Evolutionary conservation across 2,329 filamentous ascomycete species (phyloP), one percentile per base, ranked within the genome.

Genomic region (Ascochyta rabiei): DNA sequence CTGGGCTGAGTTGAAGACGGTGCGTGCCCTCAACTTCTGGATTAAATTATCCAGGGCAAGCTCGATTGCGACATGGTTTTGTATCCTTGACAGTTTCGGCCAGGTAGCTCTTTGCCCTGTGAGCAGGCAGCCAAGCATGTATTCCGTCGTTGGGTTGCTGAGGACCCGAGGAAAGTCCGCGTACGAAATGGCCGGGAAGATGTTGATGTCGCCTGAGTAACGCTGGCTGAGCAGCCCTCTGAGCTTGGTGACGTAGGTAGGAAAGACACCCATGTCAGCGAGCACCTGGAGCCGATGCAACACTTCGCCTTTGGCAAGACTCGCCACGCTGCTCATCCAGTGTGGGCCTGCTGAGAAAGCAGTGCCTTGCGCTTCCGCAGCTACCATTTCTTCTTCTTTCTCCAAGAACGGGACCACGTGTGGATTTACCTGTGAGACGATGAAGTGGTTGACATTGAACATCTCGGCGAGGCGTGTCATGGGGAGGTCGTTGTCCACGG

Each of bases 381-480:
- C 49, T 61, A 70, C 69, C 1, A 83, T 73, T 23, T 83, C 81
- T 57, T 91, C 89, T 53, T 96, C 90, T 62, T 87, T 89, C 15
- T 85, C 81, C 15, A 97, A 78, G 67, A 98, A 96, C 0, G 91
- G 91, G 0, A 96, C 86, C 8, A 97, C 90, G 66, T 98, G 93
- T 0, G 93, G 93, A 67, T 98, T 98, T 45, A 97, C 92, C 72
- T 98, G 93, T 0, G 92, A 96, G 16, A 97, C 93, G 63, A 98
- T 97, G 70, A 97, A 97, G 72, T 97, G 93, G 69, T 97, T 97
- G 71, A 97, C 93, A 69, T 97, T 96, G 80, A 97, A 96, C 89
- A 97, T 93, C 70, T 96, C 92, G 0, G 92, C 87, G 15, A 98
- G 81, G 2, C 91, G 86, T 18, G 89, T 91, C 86, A 96, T 96